phyloP scores from a whole-genome alignment of 1,139 yeast species.

The Suhomyces coccinellae region DNA sequence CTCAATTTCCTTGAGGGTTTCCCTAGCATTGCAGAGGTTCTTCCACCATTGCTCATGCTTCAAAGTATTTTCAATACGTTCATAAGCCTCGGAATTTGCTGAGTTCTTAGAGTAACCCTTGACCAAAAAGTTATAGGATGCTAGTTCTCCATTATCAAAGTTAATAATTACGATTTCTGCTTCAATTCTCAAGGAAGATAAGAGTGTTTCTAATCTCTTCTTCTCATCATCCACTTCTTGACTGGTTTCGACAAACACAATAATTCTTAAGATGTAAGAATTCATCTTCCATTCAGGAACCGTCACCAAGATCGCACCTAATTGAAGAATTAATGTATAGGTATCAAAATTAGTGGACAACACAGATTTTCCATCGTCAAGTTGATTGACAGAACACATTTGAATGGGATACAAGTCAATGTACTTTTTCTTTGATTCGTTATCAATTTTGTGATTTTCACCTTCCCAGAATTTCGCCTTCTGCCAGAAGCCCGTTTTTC shows the following conservation, averaged over 20 bases:
- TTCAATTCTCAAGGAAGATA: constrained; percentile 77
- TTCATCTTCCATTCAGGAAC: constrained; percentile 90
- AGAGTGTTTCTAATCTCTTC: constrained; percentile 56
- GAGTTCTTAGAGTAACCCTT: constrained; percentile 53
- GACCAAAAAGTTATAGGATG: constrained; percentile 72
- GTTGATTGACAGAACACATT: constrained; percentile 79
- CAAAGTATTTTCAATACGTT: constrained; percentile 33
- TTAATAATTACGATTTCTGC: constrained; percentile 76
- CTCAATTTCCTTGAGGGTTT: constrained; percentile 41
- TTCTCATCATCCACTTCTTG: constrained; percentile 72
- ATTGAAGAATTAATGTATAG: constrained; percentile 83
- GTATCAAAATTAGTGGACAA: constrained; percentile 91
- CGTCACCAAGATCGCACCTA: constrained; percentile 88
- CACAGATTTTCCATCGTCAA: constrained; percentile 66
- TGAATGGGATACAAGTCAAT: constrained; percentile 95
- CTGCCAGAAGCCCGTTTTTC: constrained; percentile 22
- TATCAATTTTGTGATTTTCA: constrained; percentile 5
- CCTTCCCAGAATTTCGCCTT: constrained; percentile 4
- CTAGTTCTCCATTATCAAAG: constrained; percentile 58
- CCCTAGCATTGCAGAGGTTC: constrained; percentile 58
- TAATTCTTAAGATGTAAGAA: constrained; percentile 66
- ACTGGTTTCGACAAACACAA: constrained; percentile 81
- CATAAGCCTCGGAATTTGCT: constrained; percentile 29
- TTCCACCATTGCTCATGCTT: constrained; percentile 62
- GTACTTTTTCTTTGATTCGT: constrained; percentile 42